Evolutionary conservation across 1,139 yeast species (phyloP).

Genomic region (Hyphopichia fennica): DNA sequence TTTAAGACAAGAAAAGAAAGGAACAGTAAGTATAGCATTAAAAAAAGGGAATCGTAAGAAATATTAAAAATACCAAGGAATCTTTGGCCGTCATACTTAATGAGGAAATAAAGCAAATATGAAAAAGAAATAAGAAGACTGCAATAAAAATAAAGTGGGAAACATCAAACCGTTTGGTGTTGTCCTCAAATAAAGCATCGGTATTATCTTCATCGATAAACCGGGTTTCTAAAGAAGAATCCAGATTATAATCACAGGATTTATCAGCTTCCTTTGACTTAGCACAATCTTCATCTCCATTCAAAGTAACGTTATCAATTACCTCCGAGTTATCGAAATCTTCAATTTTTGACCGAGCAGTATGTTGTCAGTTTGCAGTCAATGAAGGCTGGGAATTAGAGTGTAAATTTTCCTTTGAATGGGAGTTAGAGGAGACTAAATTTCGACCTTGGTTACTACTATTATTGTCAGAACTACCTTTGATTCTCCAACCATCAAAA

Average conservation of each 20-base stretch:
- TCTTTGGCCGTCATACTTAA: background rate
- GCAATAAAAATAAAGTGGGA: background rate
- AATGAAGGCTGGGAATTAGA: background rate
- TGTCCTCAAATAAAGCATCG: background rate
- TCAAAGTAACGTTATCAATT: background rate
- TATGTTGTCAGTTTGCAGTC: slow-evolving; percentile 1
- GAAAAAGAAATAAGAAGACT: background rate
- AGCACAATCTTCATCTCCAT: background rate
- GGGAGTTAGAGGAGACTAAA: background rate
- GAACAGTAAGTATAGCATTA: too few relatives aligned
- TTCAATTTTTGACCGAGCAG: background rate
- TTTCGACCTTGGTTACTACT: background rate
- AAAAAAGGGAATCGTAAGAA: background rate
- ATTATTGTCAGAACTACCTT: slow-evolving; percentile 10
- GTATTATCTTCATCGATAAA: too few relatives aligned
- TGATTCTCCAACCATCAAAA: slow-evolving; percentile 85
- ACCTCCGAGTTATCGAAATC: background rate
- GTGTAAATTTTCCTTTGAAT: background rate
- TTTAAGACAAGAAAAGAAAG: background rate
- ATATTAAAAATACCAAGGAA: background rate
- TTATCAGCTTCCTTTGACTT: background rate
- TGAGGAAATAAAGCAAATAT: background rate
- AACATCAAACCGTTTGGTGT: background rate
- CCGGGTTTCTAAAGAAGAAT: background rate
- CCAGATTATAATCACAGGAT: background rate